Percentiles rank a stretch among this genome's conserved stretches.
Conservation (phyloP, 306 rosid genomes). For the Sophora flavescens region DNA sequence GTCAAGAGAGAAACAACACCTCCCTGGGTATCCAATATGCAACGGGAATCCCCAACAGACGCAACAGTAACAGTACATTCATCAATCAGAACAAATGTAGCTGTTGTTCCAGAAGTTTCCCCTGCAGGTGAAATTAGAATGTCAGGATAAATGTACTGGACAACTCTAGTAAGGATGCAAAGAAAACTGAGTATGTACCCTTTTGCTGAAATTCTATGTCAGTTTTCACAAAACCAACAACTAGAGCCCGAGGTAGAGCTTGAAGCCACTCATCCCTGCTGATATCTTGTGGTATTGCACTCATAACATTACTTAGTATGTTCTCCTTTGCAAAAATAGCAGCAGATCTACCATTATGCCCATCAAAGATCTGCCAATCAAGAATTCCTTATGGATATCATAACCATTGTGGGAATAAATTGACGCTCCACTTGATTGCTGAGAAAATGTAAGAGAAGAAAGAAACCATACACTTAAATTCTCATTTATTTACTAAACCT, state of each 20-base stretch:
- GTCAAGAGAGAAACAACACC: conserved; percentile 89
- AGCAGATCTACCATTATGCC: conserved; percentile 92
- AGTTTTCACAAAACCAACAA: conserved; percentile 90
- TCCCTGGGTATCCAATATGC: conserved; percentile 92
- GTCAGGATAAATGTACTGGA: conserved; percentile 27
- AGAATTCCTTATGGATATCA: conserved; percentile 58
- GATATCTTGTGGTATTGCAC: conserved; percentile 83
- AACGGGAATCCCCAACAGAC: conserved; percentile 93
- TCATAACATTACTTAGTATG: conserved; percentile 71
- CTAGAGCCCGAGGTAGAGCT: conserved; percentile 90
- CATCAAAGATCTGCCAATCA: conserved; percentile 83
- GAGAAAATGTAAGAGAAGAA: conserved; percentile 52
- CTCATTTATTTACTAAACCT: conserved; percentile 29
- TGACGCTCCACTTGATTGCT: conserved; percentile 44
- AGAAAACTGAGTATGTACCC: conserved; percentile 50
- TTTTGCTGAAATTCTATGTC: conserved; percentile 94
- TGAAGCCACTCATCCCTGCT: conserved; percentile 92
- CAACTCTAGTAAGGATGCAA: neutral
- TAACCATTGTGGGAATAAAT: conserved; percentile 46
- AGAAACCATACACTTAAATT: conserved; percentile 41
- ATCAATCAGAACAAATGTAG: conserved; percentile 86
- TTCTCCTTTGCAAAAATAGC: conserved; percentile 87
- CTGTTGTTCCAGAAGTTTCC: conserved; percentile 94
- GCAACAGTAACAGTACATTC: conserved; percentile 93
- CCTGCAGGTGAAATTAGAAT: conserved; percentile 56